Evolutionary conservation across 495 filamentous ascomycete species (phyloP).

Genomic region (Daldinia decipiens): DNA sequence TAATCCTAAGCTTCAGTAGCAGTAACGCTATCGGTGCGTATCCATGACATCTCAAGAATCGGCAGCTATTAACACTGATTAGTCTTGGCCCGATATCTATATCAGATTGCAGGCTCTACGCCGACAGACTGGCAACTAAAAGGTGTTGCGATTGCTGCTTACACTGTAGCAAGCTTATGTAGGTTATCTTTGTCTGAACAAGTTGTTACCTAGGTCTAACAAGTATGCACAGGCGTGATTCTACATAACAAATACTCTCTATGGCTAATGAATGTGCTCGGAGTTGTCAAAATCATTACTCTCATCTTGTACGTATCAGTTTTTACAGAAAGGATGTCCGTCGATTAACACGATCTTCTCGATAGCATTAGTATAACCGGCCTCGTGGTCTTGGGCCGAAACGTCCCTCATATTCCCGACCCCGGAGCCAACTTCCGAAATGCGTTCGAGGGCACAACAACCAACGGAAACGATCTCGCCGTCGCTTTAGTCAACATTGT

Average conservation of each 20-base stretch:
- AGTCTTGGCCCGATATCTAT: slow-evolving; percentile 67
- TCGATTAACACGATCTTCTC: neutral
- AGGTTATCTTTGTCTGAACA: slow-evolving; percentile 21
- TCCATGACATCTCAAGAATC: neutral
- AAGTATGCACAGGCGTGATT: slow-evolving; percentile 53
- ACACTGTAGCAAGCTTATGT: slow-evolving; percentile 65
- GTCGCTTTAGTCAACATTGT: slow-evolving; percentile 71
- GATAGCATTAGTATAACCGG: slow-evolving; percentile 64
- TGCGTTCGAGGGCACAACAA: slow-evolving; percentile 63
- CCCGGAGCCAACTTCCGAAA: slow-evolving; percentile 67
- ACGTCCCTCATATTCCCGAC: slow-evolving; percentile 62
- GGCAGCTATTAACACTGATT: neutral
- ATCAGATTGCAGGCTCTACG: slow-evolving; percentile 56
- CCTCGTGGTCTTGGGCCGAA: slow-evolving; percentile 68
- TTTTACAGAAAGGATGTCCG: too few species aligned
- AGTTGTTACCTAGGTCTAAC: neutral
- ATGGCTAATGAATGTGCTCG: slow-evolving; percentile 64
- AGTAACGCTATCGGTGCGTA: slow-evolving; percentile 67
- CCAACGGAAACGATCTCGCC: slow-evolving; percentile 64
- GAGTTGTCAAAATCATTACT: slow-evolving; percentile 65
- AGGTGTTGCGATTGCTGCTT: slow-evolving; percentile 69
- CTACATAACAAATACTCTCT: slow-evolving; percentile 66
- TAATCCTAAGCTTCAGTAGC: slow-evolving; percentile 69
- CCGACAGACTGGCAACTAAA: slow-evolving; percentile 68
- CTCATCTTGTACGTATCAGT: slow-evolving; percentile 56